Evolutionary conservation across 768 basidiomycete species (phyloP).

Genomic region (Leucosporidium scottii): DNA sequence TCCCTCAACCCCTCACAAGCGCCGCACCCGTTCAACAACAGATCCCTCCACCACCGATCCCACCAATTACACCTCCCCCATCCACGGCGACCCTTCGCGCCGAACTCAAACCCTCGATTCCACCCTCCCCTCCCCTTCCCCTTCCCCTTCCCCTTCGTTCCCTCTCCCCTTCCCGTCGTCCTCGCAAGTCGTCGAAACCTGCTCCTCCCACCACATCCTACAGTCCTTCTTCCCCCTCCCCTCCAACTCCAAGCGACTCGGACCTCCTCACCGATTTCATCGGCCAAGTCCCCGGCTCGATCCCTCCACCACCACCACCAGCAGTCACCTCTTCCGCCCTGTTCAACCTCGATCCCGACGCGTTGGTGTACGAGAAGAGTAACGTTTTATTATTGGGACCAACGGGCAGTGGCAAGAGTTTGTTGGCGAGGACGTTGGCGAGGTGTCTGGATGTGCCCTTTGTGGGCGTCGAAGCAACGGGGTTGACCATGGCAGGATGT

Average conservation of each 20-base stretch:
- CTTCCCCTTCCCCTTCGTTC: too few relatives aligned
- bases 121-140: too few relatives aligned
- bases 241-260: not conserved
- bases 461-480: slow-evolving; percentile 85
- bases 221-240: not conserved
- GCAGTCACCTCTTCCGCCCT: not conserved
- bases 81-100: too few relatives aligned
- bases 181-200: too few relatives aligned
- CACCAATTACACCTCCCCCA: too few relatives aligned
- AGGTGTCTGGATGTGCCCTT: slow-evolving; percentile 87
- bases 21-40: too few relatives aligned
- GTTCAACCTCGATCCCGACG: not conserved
- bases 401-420: slow-evolving; percentile 43
- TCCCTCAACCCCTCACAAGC: too few relatives aligned
- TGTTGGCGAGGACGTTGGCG: slow-evolving; percentile 85
- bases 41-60: too few relatives aligned
- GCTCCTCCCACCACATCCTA: too few relatives aligned
- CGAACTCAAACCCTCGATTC: too few relatives aligned
- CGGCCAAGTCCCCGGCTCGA: slow-evolving; percentile 1
- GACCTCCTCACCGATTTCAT: slow-evolving; percentile 15
- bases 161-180: too few relatives aligned
- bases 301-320: not conserved
- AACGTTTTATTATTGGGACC: slow-evolving; percentile 74
- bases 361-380: slow-evolving; percentile 77
- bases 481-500: slow-evolving; percentile 66